Base-by-base conservation (phyloP, 345 rosid species). In the Brassica rapa region DNA sequence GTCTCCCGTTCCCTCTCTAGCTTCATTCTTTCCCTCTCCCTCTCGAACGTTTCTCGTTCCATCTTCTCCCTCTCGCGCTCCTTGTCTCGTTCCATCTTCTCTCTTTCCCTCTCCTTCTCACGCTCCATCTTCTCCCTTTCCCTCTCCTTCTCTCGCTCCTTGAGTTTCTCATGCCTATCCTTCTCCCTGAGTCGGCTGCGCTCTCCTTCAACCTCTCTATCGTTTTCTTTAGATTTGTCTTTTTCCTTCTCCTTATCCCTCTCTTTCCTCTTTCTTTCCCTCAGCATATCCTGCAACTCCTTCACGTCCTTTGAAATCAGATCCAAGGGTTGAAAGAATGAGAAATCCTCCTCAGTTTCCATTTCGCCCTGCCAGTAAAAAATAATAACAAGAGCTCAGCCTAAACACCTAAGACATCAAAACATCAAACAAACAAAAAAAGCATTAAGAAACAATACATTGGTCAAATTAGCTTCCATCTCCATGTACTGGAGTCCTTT, bases 401-500 rank as follows among this genome's bases (percentile, higher is more conserved):
- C n/a, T n/a, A n/a, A n/a, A n/a, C n/a, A n/a, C n/a, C n/a, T n/a
- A n/a, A n/a, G 75, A 27, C 4, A 55, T 37, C 9, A 35, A 35
- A 35, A 7, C 41, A 35, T 35, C 41, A 35, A 35, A 6, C 35
- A 21, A 15, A 80, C 6, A 79, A 6, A 23, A 72, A 75, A 27
- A 19, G 29, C 3, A 51, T 35, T 35, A 16, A 5, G 3, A 82
- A n/a, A 33, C 77, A 64, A 83, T 82, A 91, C 98, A 84, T 88
- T 87, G 85, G 79, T 88, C 87, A 91, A 74, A 79, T 95, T 93
- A 55, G 98, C 98, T 81, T 95, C 99, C 99, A 93, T 91, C 91
- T 93, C 99, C 92, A 95, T 71, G 80, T 90, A 95, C 70, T 95
- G 99, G 49, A 93, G 93, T 65, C 99, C 99, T 80, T 90, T 95